Base-by-base conservation (phyloP, 257 asterid species). In the Solanum virginianum region DNA sequence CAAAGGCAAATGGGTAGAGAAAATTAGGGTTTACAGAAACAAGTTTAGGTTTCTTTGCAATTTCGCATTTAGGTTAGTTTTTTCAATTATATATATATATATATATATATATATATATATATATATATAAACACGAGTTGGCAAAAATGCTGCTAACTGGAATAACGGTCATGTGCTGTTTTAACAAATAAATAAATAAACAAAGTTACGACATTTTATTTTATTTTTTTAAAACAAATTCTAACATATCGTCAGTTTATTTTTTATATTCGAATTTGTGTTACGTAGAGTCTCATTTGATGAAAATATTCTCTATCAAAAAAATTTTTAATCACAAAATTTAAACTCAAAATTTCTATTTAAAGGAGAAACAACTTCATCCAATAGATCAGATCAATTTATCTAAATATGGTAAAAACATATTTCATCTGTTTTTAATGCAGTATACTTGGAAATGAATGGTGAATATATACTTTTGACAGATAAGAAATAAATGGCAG, bases 161-260 rank as follows among this genome's bases (percentile, higher is more conserved):
- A 93, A 91, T 92, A 93, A 93, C 98, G 90, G 80, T 70, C 80
- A 70, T 70, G 54, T 10, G 53, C 54, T 70, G 54, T 70, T 17
- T 65, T 60, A 68, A 39, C 54, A 18, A 4, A 68, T 10, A 16
- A 68, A 68, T 36, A 68, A 16, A 68, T 15, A 63, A 24, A 22
- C 4, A 60, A 60, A 60, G 15, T 65, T 65, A 65, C 6, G 6
- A 13, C 6, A 63, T 24, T 24, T 63, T 63, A 36, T 36, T 5
- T 26, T 17, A 17, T 65, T 65, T 6, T 29, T 57, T 32, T 32
- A 32, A 29, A 18, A 57, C 0, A 57, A 57, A 57, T 59, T 59
- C 3, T 20, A n/a, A 9, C 66, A 9, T 59, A 8, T 59, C 9
- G 20, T 41, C 0, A 7, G 1, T 6, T 32, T 32, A 32, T 32